phyloP scores from a whole-genome alignment of 345 rosid species.

The Geranium brycei region DNA sequence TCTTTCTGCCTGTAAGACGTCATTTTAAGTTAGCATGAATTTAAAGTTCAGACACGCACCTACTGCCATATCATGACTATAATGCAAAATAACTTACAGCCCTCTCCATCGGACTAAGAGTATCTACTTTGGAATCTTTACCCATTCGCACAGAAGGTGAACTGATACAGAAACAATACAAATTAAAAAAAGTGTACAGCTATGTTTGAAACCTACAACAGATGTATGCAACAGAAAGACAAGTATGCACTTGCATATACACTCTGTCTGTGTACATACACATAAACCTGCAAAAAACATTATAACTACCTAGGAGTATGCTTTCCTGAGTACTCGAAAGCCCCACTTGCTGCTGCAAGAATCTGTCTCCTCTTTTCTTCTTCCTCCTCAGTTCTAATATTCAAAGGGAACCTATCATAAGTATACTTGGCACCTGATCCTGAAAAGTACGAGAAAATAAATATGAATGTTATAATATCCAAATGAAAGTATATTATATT shows the following conservation, averaged over 20 bases:
- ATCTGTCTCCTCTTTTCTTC: constrained; percentile 91
- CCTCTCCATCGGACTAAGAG: constrained; percentile 83
- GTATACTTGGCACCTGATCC: constrained; percentile 78
- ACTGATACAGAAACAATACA: constrained; percentile 27
- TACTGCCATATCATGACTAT: constrained; percentile 12
- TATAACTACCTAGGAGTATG: constrained; percentile 50
- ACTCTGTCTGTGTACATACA: constrained; percentile 5
- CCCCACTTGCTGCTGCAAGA: constrained; percentile 81
- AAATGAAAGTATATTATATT: not conserved
- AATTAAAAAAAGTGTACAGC: constrained; percentile 3
- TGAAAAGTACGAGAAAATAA: constrained; percentile 23
- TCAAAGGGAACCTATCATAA: constrained; percentile 94
- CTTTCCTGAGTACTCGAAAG: constrained; percentile 68
- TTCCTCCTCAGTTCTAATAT: constrained; percentile 73
- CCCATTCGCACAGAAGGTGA: constrained; percentile 52
- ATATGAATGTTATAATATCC: not conserved
- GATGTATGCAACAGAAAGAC: not conserved
- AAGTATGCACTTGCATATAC: not conserved
- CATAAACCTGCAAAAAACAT: not conserved
- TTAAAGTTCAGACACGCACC: constrained; percentile 7
- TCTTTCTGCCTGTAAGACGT: constrained; percentile 66
- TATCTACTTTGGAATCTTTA: constrained; percentile 42
- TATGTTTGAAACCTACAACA: not conserved
- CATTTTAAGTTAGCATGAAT: constrained; percentile 4
- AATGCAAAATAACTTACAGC: constrained; percentile 57